Evolutionary conservation across 257 asterid genomes (phyloP).

Genomic region (Nemophila menziesii): DNA sequence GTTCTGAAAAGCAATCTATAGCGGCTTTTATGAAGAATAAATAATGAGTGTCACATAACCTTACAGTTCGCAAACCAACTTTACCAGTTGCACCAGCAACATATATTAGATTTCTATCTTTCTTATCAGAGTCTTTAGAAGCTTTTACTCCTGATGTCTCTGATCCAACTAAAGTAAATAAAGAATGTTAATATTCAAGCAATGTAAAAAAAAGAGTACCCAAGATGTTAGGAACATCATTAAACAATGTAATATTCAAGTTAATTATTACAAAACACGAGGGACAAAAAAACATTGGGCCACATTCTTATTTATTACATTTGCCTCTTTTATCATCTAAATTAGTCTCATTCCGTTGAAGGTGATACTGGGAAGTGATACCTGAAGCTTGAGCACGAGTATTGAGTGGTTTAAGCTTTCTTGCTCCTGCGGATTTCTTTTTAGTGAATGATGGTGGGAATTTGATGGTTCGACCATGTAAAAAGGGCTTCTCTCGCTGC

Average conservation of each 20-base stretch:
- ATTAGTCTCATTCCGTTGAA: too few relatives aligned
- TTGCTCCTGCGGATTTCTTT: conserved; percentile 20
- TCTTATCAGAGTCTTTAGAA: conserved; percentile 22
- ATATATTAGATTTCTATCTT: conserved; percentile 61
- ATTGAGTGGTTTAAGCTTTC: conserved; percentile 26
- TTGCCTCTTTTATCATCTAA: too few relatives aligned
- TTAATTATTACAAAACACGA: too few relatives aligned
- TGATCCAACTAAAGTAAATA: conserved; percentile 24
- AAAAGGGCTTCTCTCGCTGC: conserved; percentile 33
- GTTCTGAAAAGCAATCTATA: conserved; percentile 9
- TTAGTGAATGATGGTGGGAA: conserved; percentile 14
- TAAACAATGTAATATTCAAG: neutral
- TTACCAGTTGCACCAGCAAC: conserved; percentile 95
- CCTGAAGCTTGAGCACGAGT: conserved; percentile 48
- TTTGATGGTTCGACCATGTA: conserved; percentile 23
- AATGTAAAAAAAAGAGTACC: conserved; percentile 1
- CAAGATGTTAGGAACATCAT: neutral
- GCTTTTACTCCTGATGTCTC: conserved; percentile 40
- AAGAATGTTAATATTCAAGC: neutral
- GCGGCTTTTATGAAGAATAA: conserved; percentile 6
- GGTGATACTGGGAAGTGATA: conserved; percentile 4
- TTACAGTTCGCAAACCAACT: conserved; percentile 94
- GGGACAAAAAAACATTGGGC: neutral
- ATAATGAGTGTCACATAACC: conserved; percentile 28
- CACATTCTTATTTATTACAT: neutral